Percentiles rank a stretch among this genome's conserved stretches.
phyloP scores from a whole-genome alignment of 2,329 filamentous ascomycete genomes.

The Cladosporium sp. region DNA sequence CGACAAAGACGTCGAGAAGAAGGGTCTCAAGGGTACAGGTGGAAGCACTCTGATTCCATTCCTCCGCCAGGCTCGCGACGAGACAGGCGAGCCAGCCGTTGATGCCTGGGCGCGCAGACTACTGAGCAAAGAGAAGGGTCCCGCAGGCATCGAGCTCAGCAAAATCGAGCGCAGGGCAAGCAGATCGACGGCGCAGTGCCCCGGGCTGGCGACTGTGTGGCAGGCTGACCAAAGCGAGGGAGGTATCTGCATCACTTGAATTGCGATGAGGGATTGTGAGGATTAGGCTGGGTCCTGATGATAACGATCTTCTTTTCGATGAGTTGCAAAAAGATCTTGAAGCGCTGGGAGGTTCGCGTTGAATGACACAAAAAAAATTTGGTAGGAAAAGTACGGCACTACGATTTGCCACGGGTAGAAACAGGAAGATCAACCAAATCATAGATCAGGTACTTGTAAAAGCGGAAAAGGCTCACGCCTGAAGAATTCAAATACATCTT shows the following conservation, averaged over 20 bases:
- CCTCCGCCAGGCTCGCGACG: slow-evolving; percentile 91
- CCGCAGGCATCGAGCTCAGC: slow-evolving; percentile 28
- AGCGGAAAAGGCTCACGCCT: background rate
- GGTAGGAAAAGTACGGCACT: background rate
- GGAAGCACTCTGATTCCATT: slow-evolving; percentile 94
- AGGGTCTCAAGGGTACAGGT: slow-evolving; percentile 81
- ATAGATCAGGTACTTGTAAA: background rate
- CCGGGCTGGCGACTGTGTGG: slow-evolving; percentile 17
- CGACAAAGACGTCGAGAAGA: slow-evolving; percentile 35
- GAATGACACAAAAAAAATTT: background rate
- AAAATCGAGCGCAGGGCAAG: slow-evolving; percentile 13
- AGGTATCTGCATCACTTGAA: slow-evolving; percentile 14
- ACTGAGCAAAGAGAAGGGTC: slow-evolving; percentile 53
- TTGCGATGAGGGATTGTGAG: background rate
- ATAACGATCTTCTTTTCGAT: background rate
- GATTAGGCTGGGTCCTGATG: background rate
- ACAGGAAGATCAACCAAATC: background rate
- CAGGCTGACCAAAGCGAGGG: slow-evolving; percentile 14
- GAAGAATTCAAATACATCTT: background rate
- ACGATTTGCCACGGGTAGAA: background rate
- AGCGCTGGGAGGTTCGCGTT: background rate
- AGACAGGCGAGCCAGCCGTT: slow-evolving; percentile 90
- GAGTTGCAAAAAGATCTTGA: background rate
- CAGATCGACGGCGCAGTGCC: slow-evolving; percentile 11
- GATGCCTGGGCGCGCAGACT: slow-evolving; percentile 62